These are phyloP conservation scores for Hapsidospora chrysogenum DNA, from an alignment of 495 filamentous ascomycete genomes.

Conservation along the genomic window DNA sequence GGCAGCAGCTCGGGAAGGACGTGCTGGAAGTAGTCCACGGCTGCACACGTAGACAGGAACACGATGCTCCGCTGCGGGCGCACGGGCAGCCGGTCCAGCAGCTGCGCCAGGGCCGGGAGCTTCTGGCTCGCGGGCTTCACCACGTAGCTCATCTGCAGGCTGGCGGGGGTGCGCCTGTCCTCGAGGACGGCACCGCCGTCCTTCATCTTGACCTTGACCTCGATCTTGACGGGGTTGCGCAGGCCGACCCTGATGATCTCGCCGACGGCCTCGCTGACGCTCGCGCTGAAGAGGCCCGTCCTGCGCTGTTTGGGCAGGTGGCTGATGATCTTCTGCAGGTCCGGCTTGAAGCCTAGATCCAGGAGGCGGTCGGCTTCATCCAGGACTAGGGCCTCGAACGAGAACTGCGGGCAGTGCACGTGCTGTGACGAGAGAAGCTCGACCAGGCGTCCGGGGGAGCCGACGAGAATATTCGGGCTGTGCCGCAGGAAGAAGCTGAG, in stretches of 20 bases:
- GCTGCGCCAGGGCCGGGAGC: conserved; percentile 49
- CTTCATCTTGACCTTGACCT: conserved; percentile 63
- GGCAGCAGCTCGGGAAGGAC: conserved; percentile 52
- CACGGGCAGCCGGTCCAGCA: conserved; percentile 52
- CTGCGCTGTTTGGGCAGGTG: conserved; percentile 82
- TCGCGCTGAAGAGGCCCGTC: conserved; percentile 88
- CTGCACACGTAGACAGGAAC: conserved; percentile 86
- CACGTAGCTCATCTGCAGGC: conserved; percentile 79
- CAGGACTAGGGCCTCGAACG: conserved; percentile 77
- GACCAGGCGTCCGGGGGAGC: conserved; percentile 74
- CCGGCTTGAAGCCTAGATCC: conserved; percentile 89
- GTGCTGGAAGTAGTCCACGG: conserved; percentile 82
- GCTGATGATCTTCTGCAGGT: conserved; percentile 68
- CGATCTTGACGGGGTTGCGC: conserved; percentile 84
- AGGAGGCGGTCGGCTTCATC: conserved; percentile 89
- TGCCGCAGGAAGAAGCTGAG: conserved; percentile 60
- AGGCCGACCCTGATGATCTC: conserved; percentile 85
- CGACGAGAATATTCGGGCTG: conserved; percentile 74
- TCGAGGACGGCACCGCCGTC: conserved; percentile 47
- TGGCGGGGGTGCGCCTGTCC: conserved; percentile 76
- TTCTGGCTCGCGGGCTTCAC: conserved; percentile 59
- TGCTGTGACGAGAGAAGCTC: conserved; percentile 83
- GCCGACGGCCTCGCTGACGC: conserved; percentile 77
- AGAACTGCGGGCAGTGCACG: conserved; percentile 74
- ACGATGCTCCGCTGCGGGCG: conserved; percentile 75